phyloP scores from a whole-genome alignment of 345 rosid species.

The Durio zibethinus region DNA sequence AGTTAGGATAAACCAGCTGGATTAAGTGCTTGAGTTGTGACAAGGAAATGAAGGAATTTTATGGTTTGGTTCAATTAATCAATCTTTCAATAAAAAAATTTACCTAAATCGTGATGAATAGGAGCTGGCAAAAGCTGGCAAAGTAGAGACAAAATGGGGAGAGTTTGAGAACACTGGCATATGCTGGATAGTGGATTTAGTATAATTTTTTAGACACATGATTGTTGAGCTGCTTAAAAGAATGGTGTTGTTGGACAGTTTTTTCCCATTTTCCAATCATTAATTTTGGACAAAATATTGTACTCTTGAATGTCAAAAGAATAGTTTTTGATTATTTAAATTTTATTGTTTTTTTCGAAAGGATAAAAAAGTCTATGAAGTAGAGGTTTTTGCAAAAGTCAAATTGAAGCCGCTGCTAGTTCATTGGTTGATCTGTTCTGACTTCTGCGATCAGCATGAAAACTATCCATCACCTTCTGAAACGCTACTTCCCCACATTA shows the following conservation, averaged over 20 bases:
- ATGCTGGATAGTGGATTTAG: not conserved
- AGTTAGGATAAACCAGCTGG: not conserved
- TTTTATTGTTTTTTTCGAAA: no score
- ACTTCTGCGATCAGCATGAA: not conserved
- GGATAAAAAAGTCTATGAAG: not conserved
- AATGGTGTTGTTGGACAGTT: not conserved
- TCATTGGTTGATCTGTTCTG: not conserved
- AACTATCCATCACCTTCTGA: not conserved
- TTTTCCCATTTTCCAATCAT: not conserved
- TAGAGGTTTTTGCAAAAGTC: not conserved
- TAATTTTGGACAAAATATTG: not conserved
- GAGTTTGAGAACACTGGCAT: not conserved
- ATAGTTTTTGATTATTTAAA: no score
- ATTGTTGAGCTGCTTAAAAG: not conserved
- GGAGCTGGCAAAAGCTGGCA: constrained; percentile 12
- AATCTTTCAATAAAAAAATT: no score
- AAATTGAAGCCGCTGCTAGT: not conserved
- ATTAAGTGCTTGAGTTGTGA: not conserved
- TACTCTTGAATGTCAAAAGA: no score
- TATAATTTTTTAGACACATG: not conserved
- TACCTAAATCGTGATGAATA: not conserved
- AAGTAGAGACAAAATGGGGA: not conserved
- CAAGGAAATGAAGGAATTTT: not conserved
- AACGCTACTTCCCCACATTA: not conserved
- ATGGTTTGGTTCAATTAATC: not conserved